A percentile compares a stretch with the other conserved stretches of the same genome.
Conservation (phyloP, 306 rosid species). For the Glycine latifolia region DNA sequence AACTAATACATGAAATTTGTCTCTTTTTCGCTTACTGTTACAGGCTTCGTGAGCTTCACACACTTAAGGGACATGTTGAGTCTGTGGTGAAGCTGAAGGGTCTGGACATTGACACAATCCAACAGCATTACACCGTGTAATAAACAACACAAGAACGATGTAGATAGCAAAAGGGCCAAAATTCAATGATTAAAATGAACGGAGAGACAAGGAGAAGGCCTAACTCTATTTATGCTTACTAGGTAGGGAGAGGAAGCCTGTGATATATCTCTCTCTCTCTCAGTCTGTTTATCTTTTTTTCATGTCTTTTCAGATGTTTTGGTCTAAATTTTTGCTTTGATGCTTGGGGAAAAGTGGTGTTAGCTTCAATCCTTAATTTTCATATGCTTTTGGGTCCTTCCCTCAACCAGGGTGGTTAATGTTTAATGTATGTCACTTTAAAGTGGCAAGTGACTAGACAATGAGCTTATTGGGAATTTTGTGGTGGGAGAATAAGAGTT, state of each 20-base stretch:
- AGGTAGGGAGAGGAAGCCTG: slow-evolving; percentile 55
- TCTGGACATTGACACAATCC: slow-evolving; percentile 88
- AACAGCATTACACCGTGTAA: slow-evolving; percentile 97
- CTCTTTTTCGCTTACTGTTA: background rate
- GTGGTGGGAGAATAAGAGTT: slow-evolving; percentile 47
- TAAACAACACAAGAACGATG: slow-evolving; percentile 22
- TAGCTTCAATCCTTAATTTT: slow-evolving; percentile 37
- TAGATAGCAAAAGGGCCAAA: slow-evolving; percentile 45
- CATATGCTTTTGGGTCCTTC: slow-evolving; percentile 38
- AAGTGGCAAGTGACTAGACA: slow-evolving; percentile 40
- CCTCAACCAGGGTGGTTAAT: slow-evolving; percentile 32
- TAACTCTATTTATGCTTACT: slow-evolving; percentile 50
- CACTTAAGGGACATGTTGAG: slow-evolving; percentile 98
- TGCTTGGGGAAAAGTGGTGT: slow-evolving; percentile 41
- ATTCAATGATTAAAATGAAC: slow-evolving; percentile 36
- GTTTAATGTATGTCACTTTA: slow-evolving; percentile 43
- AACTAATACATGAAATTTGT: background rate
- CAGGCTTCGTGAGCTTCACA: slow-evolving; percentile 97
- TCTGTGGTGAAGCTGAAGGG: slow-evolving; percentile 99
- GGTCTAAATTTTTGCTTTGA: slow-evolving; percentile 52
- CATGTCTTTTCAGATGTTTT: slow-evolving; percentile 51
- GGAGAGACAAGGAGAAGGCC: slow-evolving; percentile 49
- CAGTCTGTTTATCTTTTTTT: slow-evolving; percentile 37
- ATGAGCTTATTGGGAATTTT: slow-evolving; percentile 41
- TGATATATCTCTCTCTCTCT: slow-evolving; percentile 60